Conservation (phyloP, 306 rosid species). For the Macrotyloma uniflorum region DNA sequence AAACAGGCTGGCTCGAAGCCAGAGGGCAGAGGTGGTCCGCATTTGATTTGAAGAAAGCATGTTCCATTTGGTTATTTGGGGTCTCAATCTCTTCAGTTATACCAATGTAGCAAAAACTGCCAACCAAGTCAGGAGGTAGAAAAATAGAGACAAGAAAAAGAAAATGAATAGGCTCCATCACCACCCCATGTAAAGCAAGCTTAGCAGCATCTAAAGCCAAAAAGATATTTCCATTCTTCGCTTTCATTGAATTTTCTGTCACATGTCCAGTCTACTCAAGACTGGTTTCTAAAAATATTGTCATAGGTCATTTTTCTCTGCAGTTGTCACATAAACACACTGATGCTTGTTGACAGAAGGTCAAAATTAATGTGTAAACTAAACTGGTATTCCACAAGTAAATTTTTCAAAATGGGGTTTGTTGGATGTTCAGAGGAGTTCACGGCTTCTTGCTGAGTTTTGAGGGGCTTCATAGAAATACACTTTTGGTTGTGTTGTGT, state of each 20-base stretch:
- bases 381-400: constrained; percentile 3
- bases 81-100: constrained; percentile 38
- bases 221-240: constrained; percentile 31
- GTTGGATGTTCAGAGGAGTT: not conserved
- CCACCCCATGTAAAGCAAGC: constrained; percentile 31
- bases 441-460: constrained; percentile 24
- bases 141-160: constrained; percentile 35
- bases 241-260: constrained; percentile 34
- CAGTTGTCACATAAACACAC: constrained; percentile 19
- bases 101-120: constrained; percentile 45
- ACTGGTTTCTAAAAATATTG: constrained; percentile 2
- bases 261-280: constrained; percentile 30
- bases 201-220: constrained; percentile 34
- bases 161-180: constrained; percentile 39
- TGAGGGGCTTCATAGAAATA: constrained; percentile 19
- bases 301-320: constrained; percentile 22
- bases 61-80: constrained; percentile 34
- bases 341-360: not conserved
- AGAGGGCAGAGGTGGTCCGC: constrained; percentile 38
- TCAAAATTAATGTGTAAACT: not conserved
- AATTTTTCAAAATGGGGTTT: constrained; percentile 33
- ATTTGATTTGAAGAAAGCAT: constrained; percentile 36
- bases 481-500: constrained; percentile 21
- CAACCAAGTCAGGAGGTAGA: constrained; percentile 18
- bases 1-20: constrained; percentile 41